Conservation (phyloP, 2,329 filamentous ascomycete genomes). For the Xylariaceae sp. region DNA sequence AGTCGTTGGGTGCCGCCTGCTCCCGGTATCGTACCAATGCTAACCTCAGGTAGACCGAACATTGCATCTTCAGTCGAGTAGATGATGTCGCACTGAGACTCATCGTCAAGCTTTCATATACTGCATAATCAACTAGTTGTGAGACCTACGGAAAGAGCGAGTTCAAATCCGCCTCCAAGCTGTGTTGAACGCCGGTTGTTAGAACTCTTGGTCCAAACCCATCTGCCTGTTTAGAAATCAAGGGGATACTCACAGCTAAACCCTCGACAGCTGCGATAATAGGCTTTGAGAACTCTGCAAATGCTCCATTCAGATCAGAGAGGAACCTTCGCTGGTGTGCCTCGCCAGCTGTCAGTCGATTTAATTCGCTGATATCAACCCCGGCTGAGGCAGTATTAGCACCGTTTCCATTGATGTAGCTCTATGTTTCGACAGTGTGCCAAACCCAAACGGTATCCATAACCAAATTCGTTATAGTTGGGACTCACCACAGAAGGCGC, state of each 20-base stretch:
- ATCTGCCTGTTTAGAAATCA: background rate
- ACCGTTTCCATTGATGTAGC: background rate
- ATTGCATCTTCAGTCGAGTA: conserved; percentile 84
- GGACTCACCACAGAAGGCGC: conserved; percentile 46
- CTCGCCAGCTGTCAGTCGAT: conserved; percentile 35
- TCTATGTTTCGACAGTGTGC: conserved; percentile 25
- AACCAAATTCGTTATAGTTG: background rate
- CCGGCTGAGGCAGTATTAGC: conserved; percentile 34
- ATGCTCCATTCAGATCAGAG: conserved; percentile 48
- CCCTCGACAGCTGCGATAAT: conserved; percentile 57
- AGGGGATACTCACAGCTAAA: conserved; percentile 50
- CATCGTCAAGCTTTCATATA: conserved; percentile 2
- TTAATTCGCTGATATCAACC: conserved; percentile 46
- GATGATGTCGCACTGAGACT: conserved; percentile 46
- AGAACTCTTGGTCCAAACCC: background rate
- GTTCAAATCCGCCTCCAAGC: conserved; percentile 58
- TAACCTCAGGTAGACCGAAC: conserved; percentile 96
- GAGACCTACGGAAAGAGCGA: conserved; percentile 51
- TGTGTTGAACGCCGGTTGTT: conserved; percentile 27
- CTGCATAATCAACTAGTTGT: background rate
- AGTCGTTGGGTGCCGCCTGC: conserved; percentile 79
- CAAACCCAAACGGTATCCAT: too few relatives aligned
- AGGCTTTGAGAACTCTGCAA: conserved; percentile 50
- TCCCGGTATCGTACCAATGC: conserved; percentile 87
- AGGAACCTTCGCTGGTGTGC: conserved; percentile 41